Evolutionary conservation across 768 basidiomycete species (phyloP).

Genomic region (Artomyces pyxidatus): DNA sequence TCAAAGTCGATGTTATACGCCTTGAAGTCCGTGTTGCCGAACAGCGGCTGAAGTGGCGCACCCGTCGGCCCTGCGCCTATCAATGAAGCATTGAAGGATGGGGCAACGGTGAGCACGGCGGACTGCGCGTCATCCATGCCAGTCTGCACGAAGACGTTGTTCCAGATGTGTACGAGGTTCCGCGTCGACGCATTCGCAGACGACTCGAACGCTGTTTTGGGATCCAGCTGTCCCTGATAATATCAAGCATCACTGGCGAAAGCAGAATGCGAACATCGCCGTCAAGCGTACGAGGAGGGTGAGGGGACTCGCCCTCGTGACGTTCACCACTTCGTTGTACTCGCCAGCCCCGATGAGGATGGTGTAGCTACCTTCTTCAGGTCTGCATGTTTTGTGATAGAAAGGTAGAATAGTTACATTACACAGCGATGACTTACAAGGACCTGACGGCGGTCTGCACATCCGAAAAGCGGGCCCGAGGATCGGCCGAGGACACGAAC

Average conservation of each 20-base stretch:
- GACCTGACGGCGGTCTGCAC: conserved; percentile 51
- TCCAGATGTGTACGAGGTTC: conserved; percentile 47
- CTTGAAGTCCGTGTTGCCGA: conserved; percentile 51
- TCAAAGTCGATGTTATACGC: conserved; percentile 62
- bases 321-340: conserved; percentile 52
- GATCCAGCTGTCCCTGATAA: conserved; percentile 40
- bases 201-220: conserved; percentile 27
- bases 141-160: conserved; percentile 33
- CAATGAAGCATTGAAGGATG: conserved; percentile 46
- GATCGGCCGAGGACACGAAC: conserved; percentile 45
- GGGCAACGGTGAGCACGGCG: conserved; percentile 48
- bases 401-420: not conserved
- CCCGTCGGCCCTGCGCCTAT: conserved; percentile 55
- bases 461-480: conserved; percentile 35
- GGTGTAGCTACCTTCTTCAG: conserved; percentile 28
- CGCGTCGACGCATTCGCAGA: conserved; percentile 35
- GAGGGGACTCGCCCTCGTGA: conserved; percentile 45
- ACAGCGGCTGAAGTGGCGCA: conserved; percentile 41
- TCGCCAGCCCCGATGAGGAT: conserved; percentile 53
- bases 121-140: conserved; percentile 50
- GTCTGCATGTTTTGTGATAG: conserved; percentile 24
- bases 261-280: too few species aligned
- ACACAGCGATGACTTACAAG: conserved; percentile 32
- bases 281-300: conserved; percentile 40
- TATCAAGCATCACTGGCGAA: not conserved